These are phyloP conservation scores for Sphaerulina musiva DNA, from an alignment of 2,329 filamentous ascomycete species.

Conservation along the genomic window DNA sequence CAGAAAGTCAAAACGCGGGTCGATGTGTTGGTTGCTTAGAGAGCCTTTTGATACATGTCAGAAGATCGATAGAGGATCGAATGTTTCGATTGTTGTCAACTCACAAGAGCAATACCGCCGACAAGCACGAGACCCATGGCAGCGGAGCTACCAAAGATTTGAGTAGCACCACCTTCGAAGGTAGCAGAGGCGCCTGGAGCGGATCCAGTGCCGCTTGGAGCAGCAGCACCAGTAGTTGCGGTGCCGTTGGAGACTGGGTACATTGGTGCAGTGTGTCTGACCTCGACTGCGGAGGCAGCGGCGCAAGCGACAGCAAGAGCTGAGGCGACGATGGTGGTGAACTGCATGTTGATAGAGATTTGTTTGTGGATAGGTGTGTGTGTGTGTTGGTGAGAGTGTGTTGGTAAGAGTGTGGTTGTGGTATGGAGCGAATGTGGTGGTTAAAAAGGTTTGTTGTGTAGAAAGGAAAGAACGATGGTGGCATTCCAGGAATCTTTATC, in stretches of 20 bases:
- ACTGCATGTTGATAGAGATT: conserved; percentile 10
- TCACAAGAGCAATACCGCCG: conserved; percentile 15
- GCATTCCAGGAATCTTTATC: neutral
- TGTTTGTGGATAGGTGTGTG: neutral
- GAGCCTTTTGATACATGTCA: neutral
- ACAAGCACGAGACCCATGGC: conserved; percentile 15
- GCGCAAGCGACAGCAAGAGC: conserved; percentile 11
- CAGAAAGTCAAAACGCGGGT: neutral
- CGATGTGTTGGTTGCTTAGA: neutral
- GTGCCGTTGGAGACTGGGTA: conserved; percentile 13
- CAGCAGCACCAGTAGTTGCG: conserved; percentile 1
- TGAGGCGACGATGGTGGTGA: conserved; percentile 13
- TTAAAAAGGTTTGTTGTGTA: too few species aligned
- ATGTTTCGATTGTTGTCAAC: neutral
- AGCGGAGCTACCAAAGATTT: conserved; percentile 8
- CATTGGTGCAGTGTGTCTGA: conserved; percentile 2
- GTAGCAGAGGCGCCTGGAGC: conserved; percentile 7
- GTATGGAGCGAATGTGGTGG: conserved; percentile 1
- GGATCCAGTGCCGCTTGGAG: conserved; percentile 11
- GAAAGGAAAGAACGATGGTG: too few species aligned
- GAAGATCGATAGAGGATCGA: neutral
- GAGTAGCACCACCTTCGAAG: conserved; percentile 5
- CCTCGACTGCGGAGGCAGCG: conserved; percentile 5
- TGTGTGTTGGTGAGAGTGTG: neutral
- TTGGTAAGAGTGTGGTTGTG: neutral